Percentiles rank a stretch among this genome's conserved stretches.
Conservation (phyloP, 495 filamentous ascomycete genomes). For the Letharia lupina region DNA sequence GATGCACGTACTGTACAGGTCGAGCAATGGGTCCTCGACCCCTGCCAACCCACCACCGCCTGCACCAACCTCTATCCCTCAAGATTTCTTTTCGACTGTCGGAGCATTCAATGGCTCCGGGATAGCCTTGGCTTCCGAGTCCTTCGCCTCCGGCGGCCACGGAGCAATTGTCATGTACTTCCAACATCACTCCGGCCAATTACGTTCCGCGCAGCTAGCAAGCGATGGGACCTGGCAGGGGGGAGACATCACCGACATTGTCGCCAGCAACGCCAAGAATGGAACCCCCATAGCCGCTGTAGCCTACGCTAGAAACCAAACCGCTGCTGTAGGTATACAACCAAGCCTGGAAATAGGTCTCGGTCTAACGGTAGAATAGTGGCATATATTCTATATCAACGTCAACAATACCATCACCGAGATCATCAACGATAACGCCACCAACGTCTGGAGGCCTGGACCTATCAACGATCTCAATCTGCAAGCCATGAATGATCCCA, state of each 20-base stretch:
- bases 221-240: slow-evolving; percentile 26
- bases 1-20: slow-evolving; percentile 8
- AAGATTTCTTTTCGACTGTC: slow-evolving; percentile 22
- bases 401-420: slow-evolving; percentile 27
- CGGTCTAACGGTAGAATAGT: slow-evolving; percentile 18
- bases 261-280: slow-evolving; percentile 33
- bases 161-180: slow-evolving; percentile 32
- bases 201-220: slow-evolving; percentile 28
- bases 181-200: slow-evolving; percentile 30
- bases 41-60: neutral
- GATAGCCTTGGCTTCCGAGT: slow-evolving; percentile 31
- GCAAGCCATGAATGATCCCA: slow-evolving; percentile 24
- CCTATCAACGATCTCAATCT: slow-evolving; percentile 27
- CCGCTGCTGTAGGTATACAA: slow-evolving; percentile 18
- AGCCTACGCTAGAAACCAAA: slow-evolving; percentile 26
- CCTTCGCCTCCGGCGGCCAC: slow-evolving; percentile 24
- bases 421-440: slow-evolving; percentile 26
- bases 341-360: neutral
- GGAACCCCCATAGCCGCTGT: slow-evolving; percentile 32
- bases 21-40: neutral
- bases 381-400: slow-evolving; percentile 32
- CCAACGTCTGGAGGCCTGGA: slow-evolving; percentile 28
- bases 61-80: slow-evolving; percentile 9
- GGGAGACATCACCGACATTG: slow-evolving; percentile 26
- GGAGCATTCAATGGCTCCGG: slow-evolving; percentile 35